Evolutionary conservation across 106 monocot genomes (phyloP).

Genomic region (Cymbidium sinense): DNA sequence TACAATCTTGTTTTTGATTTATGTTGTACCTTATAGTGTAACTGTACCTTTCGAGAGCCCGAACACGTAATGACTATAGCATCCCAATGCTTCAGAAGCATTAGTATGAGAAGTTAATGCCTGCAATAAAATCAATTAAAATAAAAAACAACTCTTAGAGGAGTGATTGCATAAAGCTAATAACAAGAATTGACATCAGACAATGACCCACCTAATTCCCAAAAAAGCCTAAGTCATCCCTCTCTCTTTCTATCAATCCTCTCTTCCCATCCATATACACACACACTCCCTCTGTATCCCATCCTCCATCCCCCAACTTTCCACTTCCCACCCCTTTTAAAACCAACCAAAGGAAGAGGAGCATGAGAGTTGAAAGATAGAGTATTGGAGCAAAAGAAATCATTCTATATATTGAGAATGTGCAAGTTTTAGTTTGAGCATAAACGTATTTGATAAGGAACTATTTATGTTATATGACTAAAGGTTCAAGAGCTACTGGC

Average conservation of each 20-base stretch:
- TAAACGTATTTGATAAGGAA: too few relatives aligned
- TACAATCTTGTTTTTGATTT: background rate
- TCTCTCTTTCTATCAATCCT: background rate
- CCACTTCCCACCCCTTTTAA: too few relatives aligned
- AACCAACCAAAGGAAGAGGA: too few relatives aligned
- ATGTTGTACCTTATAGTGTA: background rate
- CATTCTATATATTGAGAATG: too few relatives aligned
- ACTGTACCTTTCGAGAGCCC: slow-evolving; percentile 77
- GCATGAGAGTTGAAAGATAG: too few relatives aligned
- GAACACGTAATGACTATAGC: slow-evolving; percentile 41
- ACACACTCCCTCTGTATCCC: background rate
- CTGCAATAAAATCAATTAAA: slow-evolving; percentile 28
- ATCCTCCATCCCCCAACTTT: too few relatives aligned
- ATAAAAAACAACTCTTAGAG: background rate
- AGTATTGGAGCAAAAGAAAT: too few relatives aligned
- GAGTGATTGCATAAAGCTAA: background rate
- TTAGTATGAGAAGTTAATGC: slow-evolving; percentile 44
- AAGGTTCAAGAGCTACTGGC: too few relatives aligned
- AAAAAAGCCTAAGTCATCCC: background rate
- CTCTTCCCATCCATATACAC: background rate
- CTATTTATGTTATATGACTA: too few relatives aligned
- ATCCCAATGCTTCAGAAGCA: slow-evolving; percentile 25
- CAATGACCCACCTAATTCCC: background rate
- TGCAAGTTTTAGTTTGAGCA: too few relatives aligned
- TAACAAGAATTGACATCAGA: background rate